phyloP scores from a whole-genome alignment of 2,329 filamentous ascomycete species.

The Leptographium flavum region DNA sequence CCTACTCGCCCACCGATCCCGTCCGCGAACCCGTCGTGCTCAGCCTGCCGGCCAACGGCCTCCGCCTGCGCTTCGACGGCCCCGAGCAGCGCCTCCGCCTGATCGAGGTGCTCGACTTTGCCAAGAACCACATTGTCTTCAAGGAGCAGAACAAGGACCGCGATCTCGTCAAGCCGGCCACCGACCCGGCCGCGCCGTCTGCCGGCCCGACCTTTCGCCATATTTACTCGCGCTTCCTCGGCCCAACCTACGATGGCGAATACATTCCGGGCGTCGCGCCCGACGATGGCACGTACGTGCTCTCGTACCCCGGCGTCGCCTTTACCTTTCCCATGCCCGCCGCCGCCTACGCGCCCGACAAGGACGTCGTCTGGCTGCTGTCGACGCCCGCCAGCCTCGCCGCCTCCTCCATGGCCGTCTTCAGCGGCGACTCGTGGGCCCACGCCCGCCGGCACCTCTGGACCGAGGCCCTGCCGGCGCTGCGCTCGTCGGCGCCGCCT shows the following conservation, averaged over 20 bases:
- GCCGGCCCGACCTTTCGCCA: constrained; percentile 67
- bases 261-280: constrained; percentile 49
- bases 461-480: constrained; percentile 57
- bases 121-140: constrained; percentile 70
- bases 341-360: constrained; percentile 58
- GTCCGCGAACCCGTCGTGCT: constrained; percentile 63
- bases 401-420: constrained; percentile 80
- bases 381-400: constrained; percentile 63
- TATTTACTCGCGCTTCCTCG: constrained; percentile 86
- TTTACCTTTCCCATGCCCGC: constrained; percentile 75
- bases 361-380: constrained; percentile 76
- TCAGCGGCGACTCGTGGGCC: constrained; percentile 80
- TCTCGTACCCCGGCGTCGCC: constrained; percentile 89
- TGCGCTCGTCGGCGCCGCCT: constrained; percentile 55
- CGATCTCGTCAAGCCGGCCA: constrained; percentile 56
- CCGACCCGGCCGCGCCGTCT: constrained; percentile 6
- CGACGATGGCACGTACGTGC: constrained; percentile 54
- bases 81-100: constrained; percentile 81
- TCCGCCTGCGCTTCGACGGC: constrained; percentile 86
- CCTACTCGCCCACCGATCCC: constrained; percentile 63
- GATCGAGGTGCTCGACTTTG: constrained; percentile 84
- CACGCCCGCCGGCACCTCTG: constrained; percentile 67
- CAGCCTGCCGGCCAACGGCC: constrained; percentile 66
- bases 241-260: constrained; percentile 87
- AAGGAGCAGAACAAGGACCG: constrained; percentile 50